Conservation (phyloP, 1,284 basidiomycete genomes). For the Takashimella tepidaria region DNA sequence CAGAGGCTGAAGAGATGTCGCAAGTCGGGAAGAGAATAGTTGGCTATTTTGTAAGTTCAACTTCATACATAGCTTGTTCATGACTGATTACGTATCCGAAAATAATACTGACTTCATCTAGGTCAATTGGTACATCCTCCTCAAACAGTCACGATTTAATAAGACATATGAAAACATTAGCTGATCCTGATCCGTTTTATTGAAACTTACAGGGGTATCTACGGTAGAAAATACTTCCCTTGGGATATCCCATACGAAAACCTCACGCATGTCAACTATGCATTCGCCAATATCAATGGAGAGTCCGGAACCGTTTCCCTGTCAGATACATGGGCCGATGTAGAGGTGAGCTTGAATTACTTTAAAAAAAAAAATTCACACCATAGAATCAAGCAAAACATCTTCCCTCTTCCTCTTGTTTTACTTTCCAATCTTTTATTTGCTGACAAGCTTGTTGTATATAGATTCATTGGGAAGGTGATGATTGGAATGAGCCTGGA, state of each 20-base stretch:
- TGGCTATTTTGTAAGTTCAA: not conserved
- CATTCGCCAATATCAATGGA: constrained; percentile 75
- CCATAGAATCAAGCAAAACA: too few species aligned
- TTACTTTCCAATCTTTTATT: too few species aligned
- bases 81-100: too few species aligned
- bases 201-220: constrained; percentile 95
- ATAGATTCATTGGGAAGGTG: constrained; percentile 61
- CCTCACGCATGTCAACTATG: constrained; percentile 79
- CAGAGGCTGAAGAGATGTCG: not conserved
- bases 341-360: constrained; percentile 59
- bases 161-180: too few species aligned
- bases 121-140: too few species aligned
- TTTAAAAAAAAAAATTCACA: too few species aligned
- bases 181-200: too few species aligned
- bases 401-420: too few species aligned
- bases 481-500: constrained; percentile 81
- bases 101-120: not conserved
- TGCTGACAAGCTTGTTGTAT: constrained; percentile 14
- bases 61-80: not conserved
- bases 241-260: constrained; percentile 61
- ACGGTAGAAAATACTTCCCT: constrained; percentile 74
- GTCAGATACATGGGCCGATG: constrained; percentile 77
- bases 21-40: not conserved
- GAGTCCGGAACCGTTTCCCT: constrained; percentile 62
- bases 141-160: too few species aligned